A percentile compares a stretch with the other conserved stretches of the same genome.
These are phyloP conservation scores for Populus hybrid DNA, from an alignment of 441 rosid species.

Conservation along the genomic window DNA sequence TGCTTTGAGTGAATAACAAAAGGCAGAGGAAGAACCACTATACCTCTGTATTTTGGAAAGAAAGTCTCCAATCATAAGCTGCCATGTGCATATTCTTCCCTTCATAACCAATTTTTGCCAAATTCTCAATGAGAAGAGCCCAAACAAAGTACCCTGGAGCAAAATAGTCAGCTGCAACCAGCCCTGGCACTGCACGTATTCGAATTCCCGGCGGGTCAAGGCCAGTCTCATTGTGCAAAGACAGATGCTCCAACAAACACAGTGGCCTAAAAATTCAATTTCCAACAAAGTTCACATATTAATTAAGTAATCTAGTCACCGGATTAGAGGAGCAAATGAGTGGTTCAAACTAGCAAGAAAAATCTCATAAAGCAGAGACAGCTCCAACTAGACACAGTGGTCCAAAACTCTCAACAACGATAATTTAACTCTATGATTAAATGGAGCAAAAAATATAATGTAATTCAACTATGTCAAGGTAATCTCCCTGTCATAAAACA, in stretches of 20 bases:
- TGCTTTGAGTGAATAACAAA: background rate
- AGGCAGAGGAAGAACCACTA: constrained; percentile 13
- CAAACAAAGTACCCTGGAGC: constrained; percentile 60
- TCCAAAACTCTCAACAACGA: background rate
- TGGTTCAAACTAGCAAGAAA: background rate
- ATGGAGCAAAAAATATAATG: background rate
- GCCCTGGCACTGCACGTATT: constrained; percentile 52
- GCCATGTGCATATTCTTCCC: constrained; percentile 70
- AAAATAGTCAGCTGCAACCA: constrained; percentile 55
- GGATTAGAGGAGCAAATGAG: background rate
- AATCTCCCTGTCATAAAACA: background rate
- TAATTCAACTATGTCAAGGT: background rate
- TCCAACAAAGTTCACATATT: background rate
- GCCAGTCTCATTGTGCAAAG: constrained; percentile 62
- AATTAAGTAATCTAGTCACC: background rate
- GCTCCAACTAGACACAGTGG: background rate
- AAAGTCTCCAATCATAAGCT: constrained; percentile 76
- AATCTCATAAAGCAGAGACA: background rate
- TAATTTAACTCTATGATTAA: too few relatives aligned
- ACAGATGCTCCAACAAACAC: constrained; percentile 68
- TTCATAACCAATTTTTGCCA: constrained; percentile 69
- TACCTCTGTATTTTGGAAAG: constrained; percentile 82
- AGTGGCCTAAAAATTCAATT: constrained; percentile 38
- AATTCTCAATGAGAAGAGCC: constrained; percentile 64
- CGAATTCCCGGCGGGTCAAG: constrained; percentile 64